These are phyloP conservation scores for Hymenochaete sp. DNA, from an alignment of 1,284 basidiomycete genomes.

Conservation along the genomic window DNA sequence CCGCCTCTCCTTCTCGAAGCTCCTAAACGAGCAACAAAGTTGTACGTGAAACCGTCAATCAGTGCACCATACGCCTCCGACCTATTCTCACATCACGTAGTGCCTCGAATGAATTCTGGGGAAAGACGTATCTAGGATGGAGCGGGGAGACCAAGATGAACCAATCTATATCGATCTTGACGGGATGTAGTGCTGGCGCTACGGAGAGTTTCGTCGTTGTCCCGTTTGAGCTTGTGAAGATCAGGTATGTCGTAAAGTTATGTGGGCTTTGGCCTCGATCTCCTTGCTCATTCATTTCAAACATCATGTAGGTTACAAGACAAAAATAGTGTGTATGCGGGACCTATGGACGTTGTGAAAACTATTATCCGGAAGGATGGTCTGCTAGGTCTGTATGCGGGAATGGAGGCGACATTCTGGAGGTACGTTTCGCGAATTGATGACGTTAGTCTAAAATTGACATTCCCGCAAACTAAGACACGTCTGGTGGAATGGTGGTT, in stretches of 20 bases:
- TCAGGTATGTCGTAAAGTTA: conserved; percentile 44
- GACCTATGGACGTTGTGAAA: conserved; percentile 85
- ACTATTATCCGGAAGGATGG: conserved; percentile 74
- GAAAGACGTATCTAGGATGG: conserved; percentile 56
- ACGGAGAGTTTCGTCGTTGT: conserved; percentile 92
- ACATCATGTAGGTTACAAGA: conserved; percentile 66
- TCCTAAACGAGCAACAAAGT: conserved; percentile 97
- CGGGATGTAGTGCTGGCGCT: conserved; percentile 90
- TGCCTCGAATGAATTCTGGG: conserved; percentile 92
- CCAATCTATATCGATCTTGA: conserved; percentile 77
- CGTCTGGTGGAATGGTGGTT: conserved; percentile 88
- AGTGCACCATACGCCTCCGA: background rate
- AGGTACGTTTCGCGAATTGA: too few species aligned
- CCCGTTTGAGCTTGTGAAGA: conserved; percentile 96
- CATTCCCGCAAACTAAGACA: conserved; percentile 65
- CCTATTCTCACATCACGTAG: conserved; percentile 30
- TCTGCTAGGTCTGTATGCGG: conserved; percentile 77
- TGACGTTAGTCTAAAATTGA: too few species aligned
- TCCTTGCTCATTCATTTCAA: conserved; percentile 5
- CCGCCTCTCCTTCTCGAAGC: conserved; percentile 94
- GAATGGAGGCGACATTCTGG: conserved; percentile 97
- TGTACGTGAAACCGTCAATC: conserved; percentile 39
- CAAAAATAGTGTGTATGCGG: conserved; percentile 80
- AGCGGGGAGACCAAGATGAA: conserved; percentile 81
- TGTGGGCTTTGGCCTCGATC: background rate